A percentile compares a stretch with the other conserved stretches of the same genome.
These are phyloP conservation scores for Chrysoporthe deuterocubensis DNA, from an alignment of 2,329 filamentous ascomycete species.

Conservation along the genomic window DNA sequence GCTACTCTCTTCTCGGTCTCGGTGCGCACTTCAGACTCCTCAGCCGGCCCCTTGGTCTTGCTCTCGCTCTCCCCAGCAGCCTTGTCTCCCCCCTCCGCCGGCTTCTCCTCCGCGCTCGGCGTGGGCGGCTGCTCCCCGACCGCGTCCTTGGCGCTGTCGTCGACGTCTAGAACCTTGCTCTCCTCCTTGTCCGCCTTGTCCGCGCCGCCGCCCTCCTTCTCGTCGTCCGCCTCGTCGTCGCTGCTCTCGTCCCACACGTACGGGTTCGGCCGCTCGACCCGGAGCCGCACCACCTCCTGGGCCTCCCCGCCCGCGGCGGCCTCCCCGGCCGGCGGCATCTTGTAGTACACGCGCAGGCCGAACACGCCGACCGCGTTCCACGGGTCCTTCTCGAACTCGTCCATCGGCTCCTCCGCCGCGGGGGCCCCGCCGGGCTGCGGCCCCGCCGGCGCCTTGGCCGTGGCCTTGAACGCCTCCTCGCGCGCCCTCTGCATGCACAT, in stretches of 20 bases:
- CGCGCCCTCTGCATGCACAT: constrained; percentile 26
- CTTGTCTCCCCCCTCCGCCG: constrained; percentile 1
- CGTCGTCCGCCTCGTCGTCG: constrained; percentile 36
- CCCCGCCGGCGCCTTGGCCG: constrained; percentile 12
- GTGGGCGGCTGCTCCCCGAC: constrained; percentile 15
- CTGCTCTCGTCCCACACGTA: constrained; percentile 28
- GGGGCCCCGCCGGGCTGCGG: constrained; percentile 16
- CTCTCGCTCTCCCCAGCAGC: neutral
- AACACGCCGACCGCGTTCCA: constrained; percentile 68
- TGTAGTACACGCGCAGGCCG: constrained; percentile 63
- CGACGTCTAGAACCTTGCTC: constrained; percentile 37
- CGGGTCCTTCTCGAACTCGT: constrained; percentile 56
- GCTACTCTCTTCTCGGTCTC: neutral
- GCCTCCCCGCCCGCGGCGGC: constrained; percentile 17
- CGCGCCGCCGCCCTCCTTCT: constrained; percentile 25
- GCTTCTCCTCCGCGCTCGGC: constrained; percentile 16
- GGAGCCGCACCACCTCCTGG: constrained; percentile 34
- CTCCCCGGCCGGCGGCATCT: constrained; percentile 34
- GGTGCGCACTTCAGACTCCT: neutral
- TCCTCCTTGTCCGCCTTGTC: constrained; percentile 23
- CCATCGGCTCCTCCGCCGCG: constrained; percentile 43
- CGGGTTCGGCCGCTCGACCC: constrained; percentile 35
- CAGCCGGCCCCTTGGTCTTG: neutral
- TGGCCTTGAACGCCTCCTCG: constrained; percentile 8
- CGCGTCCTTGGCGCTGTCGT: constrained; percentile 40